Conservation (phyloP, 306 rosid genomes). For the Medicago truncatula region MtrunA17r5.0-ANR NC_053043.1:48094001-48094500, state of each 20-base stretch:
- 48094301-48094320: constrained; percentile 42
- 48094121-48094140: constrained; percentile 76
- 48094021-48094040: constrained; percentile 74
- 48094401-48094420: constrained; percentile 73
- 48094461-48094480: constrained; percentile 92
- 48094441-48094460: constrained; percentile 92
- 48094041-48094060: constrained; percentile 59
- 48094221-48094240: constrained; percentile 93
- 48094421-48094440: constrained; percentile 71
- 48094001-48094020: constrained; percentile 63
- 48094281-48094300: constrained; percentile 77
- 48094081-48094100: constrained; percentile 97
- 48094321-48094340: constrained; percentile 25
- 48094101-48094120: constrained; percentile 84
- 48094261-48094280: constrained; percentile 96
- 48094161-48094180: constrained; percentile 83
- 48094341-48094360: background rate
- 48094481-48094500: constrained; percentile 85
- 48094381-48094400: constrained; percentile 68
- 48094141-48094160: constrained; percentile 79
- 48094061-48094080: constrained; percentile 74
- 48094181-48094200: constrained; percentile 83
- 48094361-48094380: constrained; percentile 53
- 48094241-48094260: constrained; percentile 84
- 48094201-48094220: constrained; percentile 79